Base-by-base conservation (phyloP, 192 early-diverging fungal species). In the Backusella psychrophila region DNA sequence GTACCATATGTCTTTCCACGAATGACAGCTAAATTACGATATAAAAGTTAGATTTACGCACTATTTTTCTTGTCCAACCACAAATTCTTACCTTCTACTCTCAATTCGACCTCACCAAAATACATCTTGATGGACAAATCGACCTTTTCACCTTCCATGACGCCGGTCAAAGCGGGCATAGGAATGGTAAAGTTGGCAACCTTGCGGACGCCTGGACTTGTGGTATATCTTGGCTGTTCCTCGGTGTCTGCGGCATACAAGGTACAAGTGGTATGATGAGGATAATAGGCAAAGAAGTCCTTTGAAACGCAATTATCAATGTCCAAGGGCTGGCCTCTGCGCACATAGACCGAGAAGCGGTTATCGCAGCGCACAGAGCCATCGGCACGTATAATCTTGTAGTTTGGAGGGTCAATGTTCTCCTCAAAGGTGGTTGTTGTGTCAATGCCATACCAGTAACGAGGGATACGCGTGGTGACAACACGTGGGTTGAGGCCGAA, bases 401-500 rank as follows among this genome's bases (percentile, higher is more conserved):
- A 85, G 9, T 80, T 79, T 21, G 84, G 83, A 9, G 85, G 85
- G 63, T 87, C 85, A 21, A 85, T 74, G 34, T 81, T 79, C 56
- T 87, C 85, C 67, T 87, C 85, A 74, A 87, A 87, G 11, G 81
- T 80, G 65, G 82, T 85, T 33, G 84, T 87, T 23, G 85, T 82
- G 33, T 87, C 85, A 14, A 87, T 84, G 38, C 87, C 87, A 42
- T 88, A 88, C 87, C 87, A 88, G 19, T 78, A 82, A 69, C 86
- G 78, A 3, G 86, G 83, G 14, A 87, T 84, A 74, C 86, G 84
- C 38, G 85, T 86, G 6, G 80, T 82, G 26, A 87, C 85, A 1
- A 84, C 80, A 65, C 83, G 80, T 14, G 86, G 85, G 56, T 86
- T 87, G 63, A 87, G 71, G 52, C 88, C 88, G 75, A 84, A 85